Conservation (phyloP, 2,329 filamentous ascomycete genomes). For the Colletotrichum brevisporum region DNA sequence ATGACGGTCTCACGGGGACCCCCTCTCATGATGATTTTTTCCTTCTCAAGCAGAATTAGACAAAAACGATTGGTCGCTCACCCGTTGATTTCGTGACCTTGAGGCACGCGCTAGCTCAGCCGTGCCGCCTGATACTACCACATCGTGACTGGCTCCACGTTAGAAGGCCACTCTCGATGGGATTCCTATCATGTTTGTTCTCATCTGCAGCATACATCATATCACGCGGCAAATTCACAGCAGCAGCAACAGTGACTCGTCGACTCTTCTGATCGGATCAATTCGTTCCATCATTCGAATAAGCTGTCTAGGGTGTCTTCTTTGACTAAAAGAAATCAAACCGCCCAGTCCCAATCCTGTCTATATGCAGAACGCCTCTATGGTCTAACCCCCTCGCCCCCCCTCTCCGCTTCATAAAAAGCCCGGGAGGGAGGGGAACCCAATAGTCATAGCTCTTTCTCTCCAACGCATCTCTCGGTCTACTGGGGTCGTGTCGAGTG, state of each 20-base stretch:
- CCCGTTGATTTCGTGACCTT: neutral
- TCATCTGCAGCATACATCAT: neutral
- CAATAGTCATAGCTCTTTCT: constrained; percentile 4
- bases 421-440: neutral
- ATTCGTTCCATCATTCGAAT: constrained; percentile 34
- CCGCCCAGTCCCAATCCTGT: constrained; percentile 27
- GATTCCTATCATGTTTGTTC: no score
- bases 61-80: neutral
- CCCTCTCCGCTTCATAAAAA: neutral
- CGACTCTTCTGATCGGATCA: neutral
- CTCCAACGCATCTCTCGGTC: neutral
- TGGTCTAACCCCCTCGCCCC: constrained; percentile 9
- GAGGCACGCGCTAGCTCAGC: no score
- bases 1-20: neutral
- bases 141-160: no score
- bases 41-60: constrained; percentile 21
- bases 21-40: constrained; percentile 8
- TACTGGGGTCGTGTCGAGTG: neutral
- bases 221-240: neutral
- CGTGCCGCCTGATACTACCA: no score
- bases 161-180: no score
- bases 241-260: neutral
- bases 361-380: constrained; percentile 40
- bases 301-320: constrained; percentile 35
- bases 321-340: constrained; percentile 13